Base-by-base conservation (phyloP, 2,329 filamentous ascomycete species). In the Cercospora sp. region DNA sequence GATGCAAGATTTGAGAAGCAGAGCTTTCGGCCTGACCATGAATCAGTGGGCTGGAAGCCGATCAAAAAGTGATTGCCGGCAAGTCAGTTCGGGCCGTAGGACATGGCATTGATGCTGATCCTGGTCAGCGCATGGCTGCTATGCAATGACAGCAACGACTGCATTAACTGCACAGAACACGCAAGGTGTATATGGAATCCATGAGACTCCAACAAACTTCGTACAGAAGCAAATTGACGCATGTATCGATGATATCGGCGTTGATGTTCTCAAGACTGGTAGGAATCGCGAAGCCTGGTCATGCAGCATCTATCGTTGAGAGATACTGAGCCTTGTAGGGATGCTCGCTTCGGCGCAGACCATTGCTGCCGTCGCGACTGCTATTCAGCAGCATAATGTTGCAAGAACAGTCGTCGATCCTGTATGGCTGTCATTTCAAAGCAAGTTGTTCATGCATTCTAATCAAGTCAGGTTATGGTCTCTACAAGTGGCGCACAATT, bases 161-260 rank as follows among this genome's bases (percentile, higher is more conserved):
- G 94, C 94, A 20, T 83, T 99, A 76, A 99, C 95, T n/a, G 94
- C 93, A 16, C 95, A 98, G 77, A 97, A 98, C 80, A 99, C 95
- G 0, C 85, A 87, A 63, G 93, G 93, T 4, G 93, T 98, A 13
- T 84, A 88, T 69, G 92, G 86, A 71, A 92, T 98, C 62, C 92
- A 97, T 76, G 82, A 90, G 65, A 87, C 91, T 7, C 94, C 94
- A 0, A 83, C 91, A 0, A 84, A 85, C 4, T 97, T 98, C 79
- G 88, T 97, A 26, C 84, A 84, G 72, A 91, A 92, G 82, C 92
- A 96, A 80, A 93, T 98, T 68, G 90, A 94, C 80, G 90, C 91
- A 26, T 92, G 91, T 36, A 84, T 96, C 60, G 89, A 89, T 55
- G 95, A 98, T 81, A 87, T 98, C 69, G 91, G 90, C 3, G 89